Conservation (phyloP, 2,329 filamentous ascomycete genomes). For the Hypoxylon sp. region DNA sequence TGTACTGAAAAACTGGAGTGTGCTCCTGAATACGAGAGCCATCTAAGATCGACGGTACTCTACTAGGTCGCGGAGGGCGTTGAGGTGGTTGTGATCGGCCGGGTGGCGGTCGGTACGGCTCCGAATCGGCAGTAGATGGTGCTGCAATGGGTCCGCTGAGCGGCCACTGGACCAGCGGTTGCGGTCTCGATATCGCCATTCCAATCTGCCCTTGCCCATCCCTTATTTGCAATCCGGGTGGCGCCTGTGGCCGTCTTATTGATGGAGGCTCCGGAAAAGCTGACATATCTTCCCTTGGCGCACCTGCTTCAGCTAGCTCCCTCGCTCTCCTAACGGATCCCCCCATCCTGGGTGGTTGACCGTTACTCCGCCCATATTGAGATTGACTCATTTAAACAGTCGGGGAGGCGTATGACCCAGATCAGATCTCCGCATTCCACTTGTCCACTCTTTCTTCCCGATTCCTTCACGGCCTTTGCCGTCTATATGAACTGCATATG, state of each 20-base stretch:
- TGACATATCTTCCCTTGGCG: constrained; percentile 52
- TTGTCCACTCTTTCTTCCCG: constrained; percentile 44
- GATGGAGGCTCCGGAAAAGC: constrained; percentile 52
- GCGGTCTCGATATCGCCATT: constrained; percentile 67
- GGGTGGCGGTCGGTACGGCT: constrained; percentile 67
- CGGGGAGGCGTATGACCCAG: constrained; percentile 43
- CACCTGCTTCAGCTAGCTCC: constrained; percentile 65
- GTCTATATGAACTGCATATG: constrained; percentile 48
- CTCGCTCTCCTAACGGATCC: constrained; percentile 70
- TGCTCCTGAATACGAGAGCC: constrained; percentile 69
- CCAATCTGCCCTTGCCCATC: constrained; percentile 59
- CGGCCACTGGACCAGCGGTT: constrained; percentile 57
- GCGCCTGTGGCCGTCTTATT: constrained; percentile 56
- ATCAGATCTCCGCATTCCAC: constrained; percentile 45
- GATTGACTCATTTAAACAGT: constrained; percentile 68
- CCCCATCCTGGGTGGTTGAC: constrained; percentile 60
- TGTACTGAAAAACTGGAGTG: constrained; percentile 68
- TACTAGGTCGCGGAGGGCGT: constrained; percentile 72
- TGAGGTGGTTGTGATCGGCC: constrained; percentile 68
- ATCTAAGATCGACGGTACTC: constrained; percentile 72
- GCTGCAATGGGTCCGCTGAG: constrained; percentile 53
- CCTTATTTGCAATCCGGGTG: constrained; percentile 56
- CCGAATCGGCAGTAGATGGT: constrained; percentile 49
- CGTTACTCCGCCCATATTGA: constrained; percentile 70
- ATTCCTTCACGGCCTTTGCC: constrained; percentile 35